Base-by-base conservation (phyloP, 2,329 filamentous ascomycete genomes). In the Nemania bipapillata region DNA sequence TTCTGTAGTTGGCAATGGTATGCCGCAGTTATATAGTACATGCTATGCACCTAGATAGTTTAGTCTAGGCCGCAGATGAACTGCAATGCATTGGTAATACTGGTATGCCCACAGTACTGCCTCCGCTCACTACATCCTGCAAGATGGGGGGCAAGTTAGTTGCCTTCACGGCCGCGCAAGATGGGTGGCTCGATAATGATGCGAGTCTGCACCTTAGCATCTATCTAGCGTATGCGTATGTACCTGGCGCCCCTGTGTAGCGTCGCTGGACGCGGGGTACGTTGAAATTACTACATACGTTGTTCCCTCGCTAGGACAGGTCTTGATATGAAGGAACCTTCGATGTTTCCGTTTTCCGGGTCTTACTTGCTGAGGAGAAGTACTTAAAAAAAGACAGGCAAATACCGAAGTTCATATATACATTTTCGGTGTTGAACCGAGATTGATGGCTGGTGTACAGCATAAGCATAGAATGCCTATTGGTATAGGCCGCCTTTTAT, bases 51-150 rank as follows among this genome's bases (percentile, higher is more conserved):
- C 7, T 47, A 47, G 42, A 22, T 47, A 47, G 42, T 47, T 4
- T n/a, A n/a, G n/a, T n/a, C n/a, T n/a, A 42, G 40, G 40, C 54
- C 26, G 35, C 54, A 59, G 20, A 62, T 24, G 26, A 54, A 63
- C 58, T 53, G 65, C 37, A n/a, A 42, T 63, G 54, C 54, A 55
- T 28, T n/a, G n/a, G n/a, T n/a, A n/a, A n/a, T n/a, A n/a, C n/a
- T n/a, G n/a, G n/a, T n/a, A n/a, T n/a, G n/a, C n/a, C n/a, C n/a
- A n/a, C n/a, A n/a, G n/a, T n/a, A n/a, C n/a, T n/a, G n/a, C n/a
- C n/a, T n/a, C 15, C 7, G 8, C 58, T 45, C 35, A 56, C 47
- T 32, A 40, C 63, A 55, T 56, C 3, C n/a, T 17, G 37, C 37
- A 40, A 3, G 15, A 17, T 12, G 15, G 3, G 37, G 37, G 40